Base-by-base conservation (phyloP, 352 stramenopile genomes). In the Phytophthora idaei region DNA sequence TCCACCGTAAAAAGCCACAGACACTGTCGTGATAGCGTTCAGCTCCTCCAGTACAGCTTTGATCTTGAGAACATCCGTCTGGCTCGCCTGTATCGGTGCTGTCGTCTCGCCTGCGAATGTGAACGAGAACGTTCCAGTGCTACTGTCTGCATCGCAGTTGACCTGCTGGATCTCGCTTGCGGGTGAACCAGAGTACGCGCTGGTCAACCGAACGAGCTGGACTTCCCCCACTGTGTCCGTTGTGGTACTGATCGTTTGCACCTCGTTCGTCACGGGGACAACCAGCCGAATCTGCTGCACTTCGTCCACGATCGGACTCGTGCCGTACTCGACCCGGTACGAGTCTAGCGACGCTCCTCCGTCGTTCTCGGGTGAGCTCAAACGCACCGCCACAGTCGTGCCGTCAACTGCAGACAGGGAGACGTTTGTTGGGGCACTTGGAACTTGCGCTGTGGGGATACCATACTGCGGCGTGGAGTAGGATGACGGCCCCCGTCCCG, bases 261-360 rank as follows among this genome's bases (percentile, higher is more conserved):
- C 68, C 57, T 91, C 85, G 51, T 90, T 91, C 5, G 81, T 77
- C 1, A 95, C 69, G 0, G 85, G 85, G 32, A 92, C 78, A 28
- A 64, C 55, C 14, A 95, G 54, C 9, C 56, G 51, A n/a, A 95
- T 65, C 52, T 90, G 71, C 55, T 95, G 88, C 11, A 94, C 80
- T 61, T 96, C 87, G 51, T 96, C 87, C 17, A 81, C 63, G 60
- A 98, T 94, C 14, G 90, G 83, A 29, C 32, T 81, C 0, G 76
- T 82, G 2, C 89, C 91, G 56, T 91, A 98, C 70, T 99, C 95
- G 8, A 99, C 88, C 34, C 80, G 80, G 55, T 98, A 99, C 7
- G 90, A 88, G 54, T 97, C 89, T 7, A 99, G 53, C 0, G 80
- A 67, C 5, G 87, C 69, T 4, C 94, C 95, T 25, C 96, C 95